phyloP scores from a whole-genome alignment of 257 asterid genomes.

The Knoxia roxburghii region DNA sequence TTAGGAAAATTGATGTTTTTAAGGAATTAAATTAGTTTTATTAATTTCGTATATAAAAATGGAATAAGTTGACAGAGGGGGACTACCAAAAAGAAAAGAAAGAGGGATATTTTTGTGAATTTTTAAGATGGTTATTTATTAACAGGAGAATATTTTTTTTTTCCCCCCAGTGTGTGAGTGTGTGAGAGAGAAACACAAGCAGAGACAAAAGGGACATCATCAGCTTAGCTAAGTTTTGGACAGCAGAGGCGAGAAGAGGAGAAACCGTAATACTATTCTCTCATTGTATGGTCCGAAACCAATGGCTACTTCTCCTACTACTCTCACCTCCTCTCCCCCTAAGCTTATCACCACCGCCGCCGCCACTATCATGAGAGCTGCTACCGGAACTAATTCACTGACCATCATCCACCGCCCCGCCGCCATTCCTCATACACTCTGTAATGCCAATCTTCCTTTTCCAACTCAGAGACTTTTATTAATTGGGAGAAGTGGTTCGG shows the following conservation, averaged over 20 bases:
- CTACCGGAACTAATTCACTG: constrained; percentile 8
- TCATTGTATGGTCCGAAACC: constrained; percentile 35
- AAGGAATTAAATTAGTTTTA: too few species aligned
- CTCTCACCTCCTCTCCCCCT: constrained; percentile 10
- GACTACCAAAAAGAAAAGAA: too few species aligned
- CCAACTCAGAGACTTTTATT: background rate
- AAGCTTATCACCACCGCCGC: constrained; percentile 9
- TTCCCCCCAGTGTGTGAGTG: too few species aligned
- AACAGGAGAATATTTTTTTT: too few species aligned
- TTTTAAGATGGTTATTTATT: too few species aligned
- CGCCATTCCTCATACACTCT: constrained; percentile 12
- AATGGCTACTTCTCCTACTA: constrained; percentile 26
- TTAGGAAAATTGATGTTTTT: too few species aligned
- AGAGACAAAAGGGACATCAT: background rate
- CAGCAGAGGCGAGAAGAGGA: background rate
- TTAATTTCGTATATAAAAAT: too few species aligned
- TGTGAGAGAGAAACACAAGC: too few species aligned
- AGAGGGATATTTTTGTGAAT: too few species aligned
- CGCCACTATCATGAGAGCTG: constrained; percentile 17
- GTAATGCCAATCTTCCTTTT: constrained; percentile 1
- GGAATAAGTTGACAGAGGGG: too few species aligned
- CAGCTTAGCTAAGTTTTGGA: background rate
- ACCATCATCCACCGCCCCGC: constrained; percentile 9
- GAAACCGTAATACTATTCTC: background rate
- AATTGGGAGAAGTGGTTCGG: constrained; percentile 6